These are phyloP conservation scores for Pseudocercospora pini-densiflorae DNA, from an alignment of 2,329 filamentous ascomycete species.

Conservation along the genomic window DNA sequence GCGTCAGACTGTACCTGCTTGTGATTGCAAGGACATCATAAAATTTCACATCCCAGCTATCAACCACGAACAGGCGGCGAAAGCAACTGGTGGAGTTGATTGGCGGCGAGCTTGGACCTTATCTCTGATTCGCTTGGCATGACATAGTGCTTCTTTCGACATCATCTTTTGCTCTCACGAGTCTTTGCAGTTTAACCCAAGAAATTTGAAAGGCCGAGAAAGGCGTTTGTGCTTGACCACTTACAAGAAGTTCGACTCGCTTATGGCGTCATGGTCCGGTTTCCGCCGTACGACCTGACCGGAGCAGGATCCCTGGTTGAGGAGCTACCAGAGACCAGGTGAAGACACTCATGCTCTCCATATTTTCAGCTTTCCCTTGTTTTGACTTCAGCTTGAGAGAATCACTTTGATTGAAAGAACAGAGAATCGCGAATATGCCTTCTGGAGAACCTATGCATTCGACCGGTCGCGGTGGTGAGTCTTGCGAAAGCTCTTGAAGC, in stretches of 20 bases:
- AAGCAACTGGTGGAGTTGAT: not conserved
- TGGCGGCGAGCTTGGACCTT: constrained; percentile 12
- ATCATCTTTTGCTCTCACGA: constrained; percentile 5
- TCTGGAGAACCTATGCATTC: constrained; percentile 44
- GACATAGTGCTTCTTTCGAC: constrained; percentile 16
- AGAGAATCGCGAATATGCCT: constrained; percentile 14
- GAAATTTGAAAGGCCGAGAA: constrained; percentile 1
- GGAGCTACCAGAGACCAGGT: not conserved
- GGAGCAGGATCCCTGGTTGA: constrained; percentile 1
- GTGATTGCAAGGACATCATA: not conserved
- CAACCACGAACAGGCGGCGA: constrained; percentile 7
- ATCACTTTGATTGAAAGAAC: not conserved
- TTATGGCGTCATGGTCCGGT: constrained; percentile 2
- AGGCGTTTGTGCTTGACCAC: constrained; percentile 7
- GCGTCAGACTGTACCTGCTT: not conserved
- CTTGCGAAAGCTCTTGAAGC: not conserved
- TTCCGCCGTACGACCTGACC: constrained; percentile 1
- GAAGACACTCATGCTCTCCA: not conserved
- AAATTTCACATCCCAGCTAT: constrained; percentile 2
- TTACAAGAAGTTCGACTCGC: not conserved
- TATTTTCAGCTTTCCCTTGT: not conserved
- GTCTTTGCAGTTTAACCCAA: not conserved
- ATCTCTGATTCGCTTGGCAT: constrained; percentile 16
- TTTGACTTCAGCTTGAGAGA: not conserved
- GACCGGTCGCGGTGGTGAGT: constrained; percentile 62